phyloP scores from a whole-genome alignment of 345 rosid species.

The Nasturtium officinale region DNA sequence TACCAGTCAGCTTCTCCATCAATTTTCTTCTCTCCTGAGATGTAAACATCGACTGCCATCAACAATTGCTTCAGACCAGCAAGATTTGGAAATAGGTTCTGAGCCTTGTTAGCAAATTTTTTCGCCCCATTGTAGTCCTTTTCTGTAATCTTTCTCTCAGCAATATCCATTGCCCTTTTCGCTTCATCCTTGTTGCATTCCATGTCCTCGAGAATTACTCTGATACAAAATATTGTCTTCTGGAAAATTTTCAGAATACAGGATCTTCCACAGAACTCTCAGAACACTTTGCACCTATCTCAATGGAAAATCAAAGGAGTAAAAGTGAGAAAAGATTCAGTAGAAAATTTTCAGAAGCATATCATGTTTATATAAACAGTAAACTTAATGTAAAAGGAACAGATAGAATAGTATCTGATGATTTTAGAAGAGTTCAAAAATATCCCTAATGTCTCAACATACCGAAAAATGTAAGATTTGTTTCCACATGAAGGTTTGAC shows the following conservation, averaged over 20 bases:
- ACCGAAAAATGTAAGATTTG: conserved; percentile 10
- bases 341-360: conserved; percentile 7
- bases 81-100: conserved; percentile 67
- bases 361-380: not conserved
- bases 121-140: conserved; percentile 74
- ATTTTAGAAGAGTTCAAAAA: not conserved
- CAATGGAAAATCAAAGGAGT: not conserved
- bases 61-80: conserved; percentile 71
- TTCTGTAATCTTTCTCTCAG: conserved; percentile 73
- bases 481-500: conserved; percentile 16
- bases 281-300: conserved; percentile 27
- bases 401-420: not conserved
- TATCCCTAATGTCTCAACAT: not conserved
- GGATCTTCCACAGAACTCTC: conserved; percentile 27
- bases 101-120: conserved; percentile 79
- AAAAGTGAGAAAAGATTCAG: conserved; percentile 15
- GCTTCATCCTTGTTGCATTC: conserved; percentile 97
- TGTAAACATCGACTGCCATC: conserved; percentile 60
- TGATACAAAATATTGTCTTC: not conserved
- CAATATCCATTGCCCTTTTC: conserved; percentile 77
- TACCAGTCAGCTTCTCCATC: conserved; percentile 82
- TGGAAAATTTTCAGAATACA: not conserved
- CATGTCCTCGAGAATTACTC: conserved; percentile 46
- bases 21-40: conserved; percentile 64
- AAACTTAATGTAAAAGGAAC: not conserved